Evolutionary conservation across 139 green algal species (phyloP), one percentile per base, ranked within the genome.

Genomic region (Ettlia oleoabundans): DNA sequence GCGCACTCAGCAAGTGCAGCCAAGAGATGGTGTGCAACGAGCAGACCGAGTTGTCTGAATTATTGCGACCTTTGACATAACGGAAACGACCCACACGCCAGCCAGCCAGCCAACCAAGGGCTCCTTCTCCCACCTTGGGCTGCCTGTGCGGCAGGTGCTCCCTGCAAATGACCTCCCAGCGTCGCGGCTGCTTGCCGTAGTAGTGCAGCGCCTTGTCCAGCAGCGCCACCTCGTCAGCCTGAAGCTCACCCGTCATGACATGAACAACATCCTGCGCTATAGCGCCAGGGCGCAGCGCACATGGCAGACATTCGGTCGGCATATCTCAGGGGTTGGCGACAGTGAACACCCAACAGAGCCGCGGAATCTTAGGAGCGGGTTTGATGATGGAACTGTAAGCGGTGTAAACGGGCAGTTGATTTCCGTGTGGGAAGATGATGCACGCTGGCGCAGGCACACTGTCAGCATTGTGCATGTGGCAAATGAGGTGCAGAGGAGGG

Each of bases 91-190:
- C 24, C 55, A 3, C 21, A 5, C 75, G 21, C 58, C 37, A 19
- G 52, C 1, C 58, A 19, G 37, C 58, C 55, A 76, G 6, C 38
- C 40, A 8, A 32, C 6, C 68, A 37, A 22, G 9, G 30, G 5
- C 52, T 26, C 37, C 2, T 15, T 3, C 15, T 1, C 66, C 35
- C 37, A 77, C 78, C 35, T 81, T 66, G 24, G 79, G 79, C 24
- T 88, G 62, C 28, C 84, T 71, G 61, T 86, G 65, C 4, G 77
- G 77, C 62, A 88, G 68, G 77, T 88, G 70, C 18, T 83, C 72
- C 21, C 55, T 35, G 69, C 78, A 85, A 53, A 88, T 86, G 61
- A 80, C 15, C 24, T 86, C 80, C 84, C 84, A 88, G 33, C 70
- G 70, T n/a, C 32, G 33, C 24, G 72, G 62, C 61, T 76, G 52